phyloP scores from a whole-genome alignment of 768 basidiomycete genomes.

The Nidularia sp. region DNA sequence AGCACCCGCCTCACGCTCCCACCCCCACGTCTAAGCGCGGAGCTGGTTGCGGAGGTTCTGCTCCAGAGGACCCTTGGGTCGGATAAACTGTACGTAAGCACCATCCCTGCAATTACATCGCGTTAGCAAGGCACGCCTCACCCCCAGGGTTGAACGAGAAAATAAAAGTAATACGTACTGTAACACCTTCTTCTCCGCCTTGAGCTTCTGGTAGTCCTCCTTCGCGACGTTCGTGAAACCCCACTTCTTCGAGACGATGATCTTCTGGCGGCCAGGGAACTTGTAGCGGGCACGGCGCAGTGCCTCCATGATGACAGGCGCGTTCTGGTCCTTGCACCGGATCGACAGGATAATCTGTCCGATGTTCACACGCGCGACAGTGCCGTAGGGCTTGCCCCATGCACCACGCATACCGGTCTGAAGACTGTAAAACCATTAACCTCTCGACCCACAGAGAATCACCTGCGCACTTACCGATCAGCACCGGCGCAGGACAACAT shows the following conservation, averaged over 20 bases:
- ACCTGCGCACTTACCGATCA: slow-evolving; percentile 64
- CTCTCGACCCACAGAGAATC: not conserved
- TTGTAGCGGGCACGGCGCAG: slow-evolving; percentile 98
- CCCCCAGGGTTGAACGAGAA: not conserved
- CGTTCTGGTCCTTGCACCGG: slow-evolving; percentile 87
- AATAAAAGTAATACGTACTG: slow-evolving; percentile 50
- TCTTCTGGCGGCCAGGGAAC: slow-evolving; percentile 98
- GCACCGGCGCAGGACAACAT: slow-evolving; percentile 99
- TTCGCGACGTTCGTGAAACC: slow-evolving; percentile 95
- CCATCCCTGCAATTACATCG: slow-evolving; percentile 61
- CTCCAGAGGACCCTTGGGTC: slow-evolving; percentile 82
- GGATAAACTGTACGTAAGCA: slow-evolving; percentile 92
- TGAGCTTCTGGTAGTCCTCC: slow-evolving; percentile 83
- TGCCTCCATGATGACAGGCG: slow-evolving; percentile 90
- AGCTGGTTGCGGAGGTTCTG: slow-evolving; percentile 81
- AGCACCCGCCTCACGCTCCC: not conserved
- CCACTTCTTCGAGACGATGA: slow-evolving; percentile 97
- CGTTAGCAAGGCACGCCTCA: not conserved
- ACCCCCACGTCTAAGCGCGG: slow-evolving; percentile 47
- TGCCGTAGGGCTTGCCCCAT: slow-evolving; percentile 98
- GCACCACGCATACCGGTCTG: slow-evolving; percentile 99
- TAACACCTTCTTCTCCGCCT: slow-evolving; percentile 86
- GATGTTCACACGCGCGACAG: slow-evolving; percentile 93
- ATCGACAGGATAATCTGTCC: slow-evolving; percentile 89
- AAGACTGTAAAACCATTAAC: slow-evolving; percentile 41